Evolutionary conservation across 2,329 filamentous ascomycete species (phyloP), one percentile per base, ranked within the genome.

Genomic region (Oidium heveae): DNA sequence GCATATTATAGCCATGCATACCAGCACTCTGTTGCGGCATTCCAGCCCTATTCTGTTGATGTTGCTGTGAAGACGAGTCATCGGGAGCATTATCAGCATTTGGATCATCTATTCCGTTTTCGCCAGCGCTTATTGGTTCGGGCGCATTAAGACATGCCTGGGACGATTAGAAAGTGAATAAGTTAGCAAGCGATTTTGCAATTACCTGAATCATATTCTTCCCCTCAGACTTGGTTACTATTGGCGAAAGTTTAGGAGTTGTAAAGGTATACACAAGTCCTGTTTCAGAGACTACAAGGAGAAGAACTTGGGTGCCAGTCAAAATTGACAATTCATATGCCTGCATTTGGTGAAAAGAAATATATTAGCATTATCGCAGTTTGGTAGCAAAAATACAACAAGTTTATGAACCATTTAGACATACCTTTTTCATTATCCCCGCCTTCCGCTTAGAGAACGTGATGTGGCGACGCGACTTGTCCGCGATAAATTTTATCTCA

Each of bases 361-460:
- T 39, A 39, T n/a, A 4, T 39, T 13, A 13, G 36, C 16, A 4
- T 12, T 4, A 12, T 12, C 16, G 36, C 12, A 13, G 16, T 39
- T 39, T 12, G 12, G 4, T 39, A n/a, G 9, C 9, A 39, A 7
- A 28, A 7, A 28, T 28, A 28, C 24, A 28, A 28, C 24, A 28
- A 7, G 12, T 51, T 51, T 37, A 24, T 22, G 22, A 18, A 13
- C 24, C 18, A 43, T 33, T 32, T 4, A 12, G n/a, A 74, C 80
- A 62, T 68, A 95, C 91, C 87, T 96, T 96, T 77, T 98, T 96
- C 91, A 98, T 96, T 70, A 98, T 96, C 64, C 91, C 91, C 55
- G 91, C 91, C 75, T 98, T 98, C 69, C 91, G 86, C 80, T 98
- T 98, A 63, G 89, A 96, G 70, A 98, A 96, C 65, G 91, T 96